Conservation (phyloP, 345 rosid genomes). For the Pistacia integerrima region DNA sequence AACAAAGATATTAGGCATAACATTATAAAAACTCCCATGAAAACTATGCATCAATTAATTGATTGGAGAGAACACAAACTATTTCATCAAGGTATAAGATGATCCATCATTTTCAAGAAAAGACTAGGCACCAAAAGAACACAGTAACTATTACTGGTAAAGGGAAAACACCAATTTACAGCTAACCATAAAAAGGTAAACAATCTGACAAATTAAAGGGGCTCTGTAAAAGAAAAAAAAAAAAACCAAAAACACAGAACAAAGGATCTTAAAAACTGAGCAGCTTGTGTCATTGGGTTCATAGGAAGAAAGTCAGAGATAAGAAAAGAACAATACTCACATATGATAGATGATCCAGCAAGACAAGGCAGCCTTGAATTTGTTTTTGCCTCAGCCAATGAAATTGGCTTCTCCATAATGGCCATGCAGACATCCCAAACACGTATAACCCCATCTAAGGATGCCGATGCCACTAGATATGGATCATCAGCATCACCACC, state of each 20-base stretch:
- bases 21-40: background rate
- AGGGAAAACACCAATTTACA: background rate
- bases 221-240: background rate
- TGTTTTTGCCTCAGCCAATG: conserved; percentile 79
- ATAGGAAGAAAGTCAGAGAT: background rate
- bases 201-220: background rate
- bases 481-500: conserved; percentile 57
- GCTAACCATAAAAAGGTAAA: background rate
- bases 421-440: conserved; percentile 94
- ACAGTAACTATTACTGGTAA: background rate
- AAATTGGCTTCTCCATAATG: conserved; percentile 58
- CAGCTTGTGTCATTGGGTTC: no score
- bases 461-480: conserved; percentile 75
- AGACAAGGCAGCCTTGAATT: conserved; percentile 93
- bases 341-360: conserved; percentile 71
- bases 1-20: background rate
- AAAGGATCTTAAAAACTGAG: background rate
- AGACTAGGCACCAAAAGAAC: background rate
- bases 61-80: background rate
- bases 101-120: background rate
- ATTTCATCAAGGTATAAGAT: background rate
- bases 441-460: conserved; percentile 87
- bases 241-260: background rate
- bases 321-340: conserved; percentile 41
- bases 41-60: background rate